These are phyloP conservation scores for Silene uniflora DNA, from an alignment of 148 eudicot species.

Conservation along the genomic window DNA sequence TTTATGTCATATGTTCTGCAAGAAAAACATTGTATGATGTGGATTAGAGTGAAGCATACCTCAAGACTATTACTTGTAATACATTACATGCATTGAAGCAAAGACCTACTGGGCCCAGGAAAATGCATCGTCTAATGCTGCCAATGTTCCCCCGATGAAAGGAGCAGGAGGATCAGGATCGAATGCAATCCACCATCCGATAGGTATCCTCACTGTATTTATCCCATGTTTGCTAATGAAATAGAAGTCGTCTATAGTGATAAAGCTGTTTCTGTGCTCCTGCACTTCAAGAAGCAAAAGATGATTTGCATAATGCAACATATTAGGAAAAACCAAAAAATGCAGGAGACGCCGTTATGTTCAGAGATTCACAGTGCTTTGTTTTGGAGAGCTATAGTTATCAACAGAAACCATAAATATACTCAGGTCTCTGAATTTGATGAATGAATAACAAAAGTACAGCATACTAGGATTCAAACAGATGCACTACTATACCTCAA, in stretches of 20 bases:
- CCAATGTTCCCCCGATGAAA: constrained; percentile 63
- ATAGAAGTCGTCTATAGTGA: constrained; percentile 59
- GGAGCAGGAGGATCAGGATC: constrained; percentile 85
- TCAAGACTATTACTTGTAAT: background rate
- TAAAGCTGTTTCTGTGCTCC: constrained; percentile 66
- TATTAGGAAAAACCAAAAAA: background rate
- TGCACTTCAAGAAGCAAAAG: constrained; percentile 37
- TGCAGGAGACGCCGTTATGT: too few relatives aligned
- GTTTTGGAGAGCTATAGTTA: background rate
- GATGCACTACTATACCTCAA: constrained; percentile 39
- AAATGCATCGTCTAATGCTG: constrained; percentile 75
- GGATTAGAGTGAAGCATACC: constrained; percentile 9
- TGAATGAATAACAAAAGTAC: background rate
- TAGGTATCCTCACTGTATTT: constrained; percentile 84
- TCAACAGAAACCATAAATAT: background rate
- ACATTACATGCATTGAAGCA: background rate
- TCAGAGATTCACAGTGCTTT: too few relatives aligned
- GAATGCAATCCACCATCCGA: constrained; percentile 92
- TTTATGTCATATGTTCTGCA: constrained; percentile 59
- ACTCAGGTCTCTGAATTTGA: background rate
- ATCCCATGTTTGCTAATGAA: constrained; percentile 59
- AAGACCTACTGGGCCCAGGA: constrained; percentile 79
- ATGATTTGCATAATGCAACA: background rate
- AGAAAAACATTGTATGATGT: constrained; percentile 5
- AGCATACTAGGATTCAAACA: background rate